Conservation (phyloP, 106 monocot species). For the Dactylorhiza incarnata region DNA sequence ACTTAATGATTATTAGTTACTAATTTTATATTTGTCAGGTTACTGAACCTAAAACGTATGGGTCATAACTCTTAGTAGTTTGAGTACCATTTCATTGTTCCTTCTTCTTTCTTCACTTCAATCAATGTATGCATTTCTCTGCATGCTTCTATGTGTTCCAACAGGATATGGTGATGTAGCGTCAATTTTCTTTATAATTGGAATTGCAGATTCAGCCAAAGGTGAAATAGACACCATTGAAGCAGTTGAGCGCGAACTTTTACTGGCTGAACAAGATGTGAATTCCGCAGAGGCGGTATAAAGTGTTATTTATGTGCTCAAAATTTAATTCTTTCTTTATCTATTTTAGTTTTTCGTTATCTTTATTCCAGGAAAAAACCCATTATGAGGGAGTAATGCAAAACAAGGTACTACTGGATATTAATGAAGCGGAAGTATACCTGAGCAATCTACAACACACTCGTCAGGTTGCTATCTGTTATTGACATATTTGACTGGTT, state of each 20-base stretch:
- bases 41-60: neutral
- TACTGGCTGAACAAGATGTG: constrained; percentile 55
- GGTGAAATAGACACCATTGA: constrained; percentile 71
- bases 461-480: constrained; percentile 49
- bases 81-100: neutral
- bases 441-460: constrained; percentile 42
- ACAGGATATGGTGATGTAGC: neutral
- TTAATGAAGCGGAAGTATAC: constrained; percentile 61
- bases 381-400: constrained; percentile 92
- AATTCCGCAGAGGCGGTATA: constrained; percentile 52
- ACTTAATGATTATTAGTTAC: no score
- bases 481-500: neutral
- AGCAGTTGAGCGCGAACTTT: constrained; percentile 52
- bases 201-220: constrained; percentile 59
- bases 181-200: constrained; percentile 2
- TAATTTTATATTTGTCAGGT: neutral
- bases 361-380: constrained; percentile 44
- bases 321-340: neutral
- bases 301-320: neutral
- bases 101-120: neutral
- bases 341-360: neutral
- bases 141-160: neutral
- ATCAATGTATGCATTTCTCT: neutral
- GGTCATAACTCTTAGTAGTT: neutral
- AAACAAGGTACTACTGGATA: constrained; percentile 71